Base-by-base conservation (phyloP, 495 filamentous ascomycete species). In the Lasiosphaeria hispida region DNA sequence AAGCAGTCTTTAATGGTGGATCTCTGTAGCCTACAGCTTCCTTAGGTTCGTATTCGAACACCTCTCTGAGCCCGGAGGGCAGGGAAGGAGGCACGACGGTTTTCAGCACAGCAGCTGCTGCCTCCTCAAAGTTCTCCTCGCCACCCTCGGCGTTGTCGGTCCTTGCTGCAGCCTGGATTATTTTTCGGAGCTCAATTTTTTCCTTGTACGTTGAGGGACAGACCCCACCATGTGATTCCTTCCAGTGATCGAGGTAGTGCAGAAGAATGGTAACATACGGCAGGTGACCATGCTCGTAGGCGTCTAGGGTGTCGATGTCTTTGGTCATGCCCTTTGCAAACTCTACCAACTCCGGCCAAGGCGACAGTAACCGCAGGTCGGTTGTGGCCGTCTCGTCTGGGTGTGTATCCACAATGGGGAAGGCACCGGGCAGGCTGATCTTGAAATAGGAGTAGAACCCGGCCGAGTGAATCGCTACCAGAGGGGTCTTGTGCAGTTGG, bases 51-150 rank as follows among this genome's bases (percentile, higher is more conserved):
- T 91, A 84, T 15, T 86, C 78, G 64, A 98, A 90, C 13, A 98
- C 85, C 56, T 92, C 88, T 50, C 81, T 84, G 38, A 93, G 79
- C 9, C 83, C 79, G 45, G 81, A 84, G 55, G 85, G 83, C 48
- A 94, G 72, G 53, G 80, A 82, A 43, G 86, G 84, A 38, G 50
- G 52, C 8, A 68, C 69, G 18, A 97, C 75, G 10, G 86, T 87
- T 73, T 96, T 97, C 56, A 97, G 70, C 1, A 97, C 92, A 4
- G 92, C 92, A 10, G 82, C 86, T 19, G 83, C 85, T 13, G 94
- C 94, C 72, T 99, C 94, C 39, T 97, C 92, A 69, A 88, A 99
- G 69, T 99, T 99, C 77, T 98, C 94, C 69, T 97, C 94, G 59
- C 88, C 89, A 36, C 91, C 92, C 74, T 96, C 92, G 34, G 91